These are phyloP conservation scores for Maudiozyma barnettii DNA, from an alignment of 805 yeast species.

Conservation along the genomic window DNA sequence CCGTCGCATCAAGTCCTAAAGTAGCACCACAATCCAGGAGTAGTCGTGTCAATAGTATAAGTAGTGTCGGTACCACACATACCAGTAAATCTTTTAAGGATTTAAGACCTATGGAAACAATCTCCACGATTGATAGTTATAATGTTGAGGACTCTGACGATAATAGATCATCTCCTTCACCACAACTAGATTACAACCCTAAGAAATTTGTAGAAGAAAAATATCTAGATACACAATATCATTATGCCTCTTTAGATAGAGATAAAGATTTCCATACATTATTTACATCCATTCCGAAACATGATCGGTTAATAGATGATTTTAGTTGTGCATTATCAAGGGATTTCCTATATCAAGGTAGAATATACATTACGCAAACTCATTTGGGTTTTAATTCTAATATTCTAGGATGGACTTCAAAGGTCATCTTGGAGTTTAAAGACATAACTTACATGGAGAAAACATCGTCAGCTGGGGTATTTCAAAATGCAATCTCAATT, in stretches of 20 bases:
- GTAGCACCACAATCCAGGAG: not conserved
- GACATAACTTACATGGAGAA: constrained; percentile 62
- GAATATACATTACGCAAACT: constrained; percentile 70
- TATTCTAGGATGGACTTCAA: constrained; percentile 85
- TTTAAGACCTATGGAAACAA: constrained; percentile 14
- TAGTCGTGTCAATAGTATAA: constrained; percentile 5
- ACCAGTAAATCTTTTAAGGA: not conserved
- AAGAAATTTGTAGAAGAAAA: constrained; percentile 49
- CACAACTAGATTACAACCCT: constrained; percentile 16
- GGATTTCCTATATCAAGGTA: constrained; percentile 82
- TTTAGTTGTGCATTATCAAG: constrained; percentile 78
- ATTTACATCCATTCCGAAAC: constrained; percentile 56
- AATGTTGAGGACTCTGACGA: not conserved
- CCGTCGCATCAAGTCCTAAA: not conserved
- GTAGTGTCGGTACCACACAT: constrained; percentile 4
- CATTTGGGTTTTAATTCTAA: constrained; percentile 75
- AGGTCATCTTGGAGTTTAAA: constrained; percentile 56
- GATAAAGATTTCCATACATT: constrained; percentile 69
- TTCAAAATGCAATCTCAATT: constrained; percentile 79
- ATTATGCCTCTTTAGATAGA: constrained; percentile 55
- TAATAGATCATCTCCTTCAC: not conserved
- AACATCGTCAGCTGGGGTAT: constrained; percentile 76
- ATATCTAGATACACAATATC: constrained; percentile 47
- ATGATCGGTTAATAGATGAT: constrained; percentile 74
- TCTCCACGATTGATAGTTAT: constrained; percentile 1